phyloP scores from a whole-genome alignment of 306 rosid genomes.

The Alnus rubra region DNA sequence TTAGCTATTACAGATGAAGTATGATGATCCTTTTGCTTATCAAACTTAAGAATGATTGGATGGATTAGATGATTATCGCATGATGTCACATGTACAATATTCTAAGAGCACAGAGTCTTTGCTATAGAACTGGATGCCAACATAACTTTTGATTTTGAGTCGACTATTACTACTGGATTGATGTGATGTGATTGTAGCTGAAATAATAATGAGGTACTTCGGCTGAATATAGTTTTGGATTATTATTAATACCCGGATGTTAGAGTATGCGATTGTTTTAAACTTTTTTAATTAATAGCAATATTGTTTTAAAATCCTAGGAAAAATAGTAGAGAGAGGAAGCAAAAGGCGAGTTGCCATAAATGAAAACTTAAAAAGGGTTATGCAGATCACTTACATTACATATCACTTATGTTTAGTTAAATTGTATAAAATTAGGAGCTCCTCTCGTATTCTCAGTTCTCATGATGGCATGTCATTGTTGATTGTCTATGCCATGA shows the following conservation, averaged over 20 bases:
- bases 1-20: conserved; percentile 93
- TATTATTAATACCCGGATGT: background rate
- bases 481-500: background rate
- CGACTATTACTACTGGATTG: background rate
- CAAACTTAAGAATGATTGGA: conserved; percentile 23
- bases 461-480: conserved; percentile 8
- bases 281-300: background rate
- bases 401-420: background rate
- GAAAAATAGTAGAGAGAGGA: background rate
- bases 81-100: conserved; percentile 2
- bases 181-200: background rate
- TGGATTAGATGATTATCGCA: conserved; percentile 11
- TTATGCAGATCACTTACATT: background rate
- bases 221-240: background rate
- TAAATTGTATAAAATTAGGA: background rate
- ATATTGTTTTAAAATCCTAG: background rate
- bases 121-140: background rate
- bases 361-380: background rate
- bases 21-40: conserved; percentile 30
- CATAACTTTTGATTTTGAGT: background rate
- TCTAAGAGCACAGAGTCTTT: conserved; percentile 2
- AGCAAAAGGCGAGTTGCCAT: background rate
- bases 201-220: background rate
- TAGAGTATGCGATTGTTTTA: background rate
- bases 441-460: background rate